Base-by-base conservation (phyloP, 2,329 filamentous ascomycete species). In the Endothia cerciana region DNA sequence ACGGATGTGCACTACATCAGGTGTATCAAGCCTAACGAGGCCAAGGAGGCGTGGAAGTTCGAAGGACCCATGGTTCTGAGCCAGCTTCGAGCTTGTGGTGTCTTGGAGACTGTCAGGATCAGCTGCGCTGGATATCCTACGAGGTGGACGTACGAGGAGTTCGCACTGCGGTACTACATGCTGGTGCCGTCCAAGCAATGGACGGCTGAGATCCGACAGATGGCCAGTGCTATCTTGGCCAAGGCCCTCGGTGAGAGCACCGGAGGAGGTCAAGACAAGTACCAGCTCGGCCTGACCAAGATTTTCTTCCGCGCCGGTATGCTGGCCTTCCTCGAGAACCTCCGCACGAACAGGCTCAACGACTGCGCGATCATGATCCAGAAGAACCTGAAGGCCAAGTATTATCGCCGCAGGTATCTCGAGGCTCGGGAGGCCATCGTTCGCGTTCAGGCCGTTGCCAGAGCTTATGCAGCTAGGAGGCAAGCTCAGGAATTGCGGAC, bases 241-340 rank as follows among this genome's bases (percentile, higher is more conserved):
- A 95, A 94, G 79, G 95, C 94, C 1, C 84, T 99, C 38, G 94
- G 92, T 65, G 89, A 91, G 68, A 89, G 88, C 71, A 92, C 85
- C 53, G 88, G 87, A 67, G 87, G 90, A 72, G 90, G 90, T 58
- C 80, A 89, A 63, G 95, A 98, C 81, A 99, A 97, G 80, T 99
- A 98, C 76, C 95, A 99, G 80, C 87, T 99, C 70, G 95, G 95
- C 80, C 83, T 98, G 71, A 98, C 94, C 62, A 99, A 99, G 82
- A 97, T 99, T 76, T 99, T 99, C 82, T 99, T 99, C 88, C 91
- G 95, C 68, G 95, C 95, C 64, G 95, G 95, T 78, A 99, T 99
- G 95, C 89, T 99, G 72, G 95, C 95, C 7, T 97, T 97, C 81
- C 83, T 99, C 60, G 95, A 99, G 80, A 97, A 97, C 71, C 84